These are phyloP conservation scores for Orbilia ellipsospora DNA, from an alignment of 2,329 filamentous ascomycete genomes.

Conservation along the genomic window DNA sequence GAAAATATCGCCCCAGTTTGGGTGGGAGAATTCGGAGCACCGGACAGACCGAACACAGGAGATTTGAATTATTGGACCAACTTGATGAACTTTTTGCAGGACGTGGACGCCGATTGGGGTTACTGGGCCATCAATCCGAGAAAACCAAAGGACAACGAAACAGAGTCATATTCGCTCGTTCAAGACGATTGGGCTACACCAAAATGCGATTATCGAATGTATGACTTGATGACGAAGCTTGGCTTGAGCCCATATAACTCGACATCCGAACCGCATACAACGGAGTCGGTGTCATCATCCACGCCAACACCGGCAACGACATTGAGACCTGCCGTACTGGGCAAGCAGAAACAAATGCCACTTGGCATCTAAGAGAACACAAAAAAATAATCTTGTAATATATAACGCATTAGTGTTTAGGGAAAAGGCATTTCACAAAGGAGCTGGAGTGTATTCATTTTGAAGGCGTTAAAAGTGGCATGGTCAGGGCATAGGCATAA, in stretches of 20 bases:
- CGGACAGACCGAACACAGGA: constrained; percentile 67
- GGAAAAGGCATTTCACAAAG: too few species aligned
- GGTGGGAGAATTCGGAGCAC: constrained; percentile 75
- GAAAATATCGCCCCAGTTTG: constrained; percentile 72
- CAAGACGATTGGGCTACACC: constrained; percentile 74
- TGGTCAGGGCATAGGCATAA: too few species aligned
- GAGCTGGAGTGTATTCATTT: too few species aligned
- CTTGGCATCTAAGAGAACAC: constrained; percentile 1
- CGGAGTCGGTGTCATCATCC: not conserved
- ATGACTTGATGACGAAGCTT: constrained; percentile 69
- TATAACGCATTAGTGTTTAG: not conserved
- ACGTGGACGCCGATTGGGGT: constrained; percentile 73
- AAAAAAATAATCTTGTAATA: not conserved
- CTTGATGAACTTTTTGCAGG: constrained; percentile 70
- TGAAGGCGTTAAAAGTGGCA: too few species aligned
- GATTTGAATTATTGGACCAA: constrained; percentile 75
- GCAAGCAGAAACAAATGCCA: constrained; percentile 18
- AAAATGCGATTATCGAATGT: constrained; percentile 72
- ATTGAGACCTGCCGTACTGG: not conserved
- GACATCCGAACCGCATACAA: constrained; percentile 1
- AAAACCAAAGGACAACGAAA: constrained; percentile 70
- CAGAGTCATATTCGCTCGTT: constrained; percentile 72
- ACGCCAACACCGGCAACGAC: constrained; percentile 22
- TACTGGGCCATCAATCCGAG: constrained; percentile 77
- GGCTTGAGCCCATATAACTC: constrained; percentile 43